These are phyloP conservation scores for Yamadazyma taylorii DNA, from an alignment of 1,139 yeast genomes.

Conservation along the genomic window DNA sequence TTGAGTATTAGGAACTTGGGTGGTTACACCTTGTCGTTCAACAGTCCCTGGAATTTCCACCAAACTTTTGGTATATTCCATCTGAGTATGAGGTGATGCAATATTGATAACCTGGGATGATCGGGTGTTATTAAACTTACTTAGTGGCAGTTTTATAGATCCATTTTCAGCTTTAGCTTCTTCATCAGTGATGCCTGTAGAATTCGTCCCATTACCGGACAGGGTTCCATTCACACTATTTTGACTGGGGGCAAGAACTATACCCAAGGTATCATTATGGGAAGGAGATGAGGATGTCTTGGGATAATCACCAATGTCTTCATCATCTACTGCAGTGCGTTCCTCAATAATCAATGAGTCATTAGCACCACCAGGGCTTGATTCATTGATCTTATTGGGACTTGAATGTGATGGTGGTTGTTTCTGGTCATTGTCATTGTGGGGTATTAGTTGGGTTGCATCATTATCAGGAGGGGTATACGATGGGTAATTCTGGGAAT, in stretches of 20 bases:
- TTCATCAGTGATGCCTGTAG: no score
- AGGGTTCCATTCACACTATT: no score
- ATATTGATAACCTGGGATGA: not conserved
- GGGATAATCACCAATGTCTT: not conserved
- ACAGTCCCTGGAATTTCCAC: slow-evolving; percentile 19
- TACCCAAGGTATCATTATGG: slow-evolving; percentile 1
- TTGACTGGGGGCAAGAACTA: slow-evolving; percentile 2
- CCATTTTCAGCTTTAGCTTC: no score
- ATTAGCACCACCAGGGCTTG: no score
- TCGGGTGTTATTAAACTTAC: no score
- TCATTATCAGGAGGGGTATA: not conserved
- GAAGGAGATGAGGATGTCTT: not conserved
- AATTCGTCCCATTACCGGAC: no score
- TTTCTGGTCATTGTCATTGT: not conserved
- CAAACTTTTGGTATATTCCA: slow-evolving; percentile 2
- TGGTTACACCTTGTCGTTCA: slow-evolving; percentile 12
- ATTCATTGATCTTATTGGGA: no score
- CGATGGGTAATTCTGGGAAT: no score
- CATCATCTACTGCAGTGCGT: not conserved
- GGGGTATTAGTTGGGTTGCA: not conserved
- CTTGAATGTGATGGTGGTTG: no score
- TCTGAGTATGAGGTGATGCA: not conserved
- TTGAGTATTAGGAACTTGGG: slow-evolving; percentile 20
- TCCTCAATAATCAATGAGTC: not conserved
- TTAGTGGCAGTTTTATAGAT: no score